A percentile compares a stretch with the other conserved stretches of the same genome.
Evolutionary conservation across 208 protist species (phyloP).

Genomic region (Blechomonas ayalai): DNA sequence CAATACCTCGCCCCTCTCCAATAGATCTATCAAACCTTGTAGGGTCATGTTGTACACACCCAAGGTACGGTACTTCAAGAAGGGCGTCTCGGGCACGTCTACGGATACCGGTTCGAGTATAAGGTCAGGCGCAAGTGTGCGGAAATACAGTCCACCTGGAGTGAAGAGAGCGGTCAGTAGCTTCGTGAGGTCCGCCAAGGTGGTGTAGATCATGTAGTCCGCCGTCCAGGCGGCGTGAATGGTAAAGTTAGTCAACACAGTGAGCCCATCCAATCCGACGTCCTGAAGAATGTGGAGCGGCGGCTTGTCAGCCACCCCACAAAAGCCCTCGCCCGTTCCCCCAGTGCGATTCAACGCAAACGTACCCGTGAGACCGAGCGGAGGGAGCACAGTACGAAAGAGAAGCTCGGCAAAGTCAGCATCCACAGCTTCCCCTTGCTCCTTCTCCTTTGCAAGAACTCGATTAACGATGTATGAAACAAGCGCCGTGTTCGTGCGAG

Average conservation of each 20-base stretch:
- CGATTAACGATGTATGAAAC: conserved; percentile 44
- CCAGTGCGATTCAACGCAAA: conserved; percentile 36
- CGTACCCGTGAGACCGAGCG: conserved; percentile 26
- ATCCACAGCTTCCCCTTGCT: conserved; percentile 1
- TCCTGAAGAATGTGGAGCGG: conserved; percentile 18
- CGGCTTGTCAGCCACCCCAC: too few relatives aligned
- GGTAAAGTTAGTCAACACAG: conserved; percentile 3
- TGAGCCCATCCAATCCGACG: conserved; percentile 9
- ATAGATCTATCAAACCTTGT: too few relatives aligned
- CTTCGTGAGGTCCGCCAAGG: conserved; percentile 20
- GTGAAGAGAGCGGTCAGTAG: conserved; percentile 18
- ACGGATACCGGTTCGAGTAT: too few relatives aligned
- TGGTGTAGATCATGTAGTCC: conserved; percentile 63
- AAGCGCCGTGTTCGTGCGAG: conserved; percentile 45
- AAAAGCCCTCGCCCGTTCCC: too few relatives aligned
- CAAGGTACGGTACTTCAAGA: too few relatives aligned
- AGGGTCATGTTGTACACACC: too few relatives aligned
- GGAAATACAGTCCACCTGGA: conserved; percentile 17
- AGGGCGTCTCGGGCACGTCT: too few relatives aligned
- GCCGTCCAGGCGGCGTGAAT: conserved; percentile 42
- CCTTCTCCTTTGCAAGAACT: conserved; percentile 10
- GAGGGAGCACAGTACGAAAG: conserved; percentile 24
- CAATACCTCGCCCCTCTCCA: conserved; percentile 1
- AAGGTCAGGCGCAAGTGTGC: too few relatives aligned
- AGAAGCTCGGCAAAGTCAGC: conserved; percentile 32